Base-by-base conservation (phyloP, 352 stramenopile genomes). In the Phytopythium ostracodes region DNA sequence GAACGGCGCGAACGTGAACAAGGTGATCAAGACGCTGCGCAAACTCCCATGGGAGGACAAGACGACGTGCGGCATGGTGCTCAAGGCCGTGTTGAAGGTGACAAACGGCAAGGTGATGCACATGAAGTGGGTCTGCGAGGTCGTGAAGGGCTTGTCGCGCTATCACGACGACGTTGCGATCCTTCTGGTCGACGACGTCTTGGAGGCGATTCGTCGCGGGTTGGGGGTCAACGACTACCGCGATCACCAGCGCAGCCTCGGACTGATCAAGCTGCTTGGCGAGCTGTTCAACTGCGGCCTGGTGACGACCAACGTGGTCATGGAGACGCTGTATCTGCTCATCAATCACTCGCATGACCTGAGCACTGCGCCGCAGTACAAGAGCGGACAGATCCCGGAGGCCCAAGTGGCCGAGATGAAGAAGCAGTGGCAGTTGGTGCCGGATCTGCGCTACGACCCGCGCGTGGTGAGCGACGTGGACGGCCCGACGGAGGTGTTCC, bases 261-360 rank as follows among this genome's bases (percentile, higher is more conserved):
- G 94, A 2, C 93, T 95, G 65, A 86, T 96, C 10, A 92, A 97
- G 60, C 67, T 99, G 12, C 76, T 99, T 12, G 96, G 94, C 7
- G 96, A 99, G 61, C 72, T 99, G 18, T 98, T 96, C 75, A 96
- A 92, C 59, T 85, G 80, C 55, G 86, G 81, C 8, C 74, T 99
- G 12, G 88, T 99, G 55, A 94, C 88, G 43, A 91, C 88, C 51
- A 93, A 94, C 40, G 80, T 98, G 4, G 73, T 99, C 49, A 85
- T 99, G 46, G 92, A 98, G 49, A 91, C 91, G 59, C 74, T 99
- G 15, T 97, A 98, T 65, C 76, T 96, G 36, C 77, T 99, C 35
- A 81, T 99, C 53, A 92, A 99, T 65, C 90, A 98, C 70, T 97
- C 94, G 38, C 97, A 99, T 62, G 91, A 98, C 55, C 85, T 99